Evolutionary conservation across 1,139 yeast species (phyloP).

Genomic region (Hemisphaericaspora xylofermentans): DNA sequence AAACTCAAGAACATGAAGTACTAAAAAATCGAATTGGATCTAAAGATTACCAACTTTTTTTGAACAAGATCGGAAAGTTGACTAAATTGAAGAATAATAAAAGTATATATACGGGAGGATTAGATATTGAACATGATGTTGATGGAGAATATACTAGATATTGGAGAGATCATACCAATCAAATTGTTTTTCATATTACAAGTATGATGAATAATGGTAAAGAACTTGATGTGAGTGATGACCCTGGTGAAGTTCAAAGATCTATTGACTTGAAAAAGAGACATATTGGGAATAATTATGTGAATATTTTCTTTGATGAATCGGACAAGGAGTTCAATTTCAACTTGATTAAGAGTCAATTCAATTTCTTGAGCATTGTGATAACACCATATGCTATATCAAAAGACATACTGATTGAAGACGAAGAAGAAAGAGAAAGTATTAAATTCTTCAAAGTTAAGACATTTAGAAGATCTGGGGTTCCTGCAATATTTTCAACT

Average conservation of each 20-base stretch:
- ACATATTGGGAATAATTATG: constrained; percentile 85
- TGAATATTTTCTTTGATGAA: constrained; percentile 78
- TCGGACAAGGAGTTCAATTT: constrained; percentile 65
- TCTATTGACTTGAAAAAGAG: constrained; percentile 60
- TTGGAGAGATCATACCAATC: constrained; percentile 72
- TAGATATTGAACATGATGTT: constrained; percentile 63
- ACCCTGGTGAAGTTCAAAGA: constrained; percentile 8
- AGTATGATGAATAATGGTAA: constrained; percentile 65
- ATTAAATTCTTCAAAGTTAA: constrained; percentile 55
- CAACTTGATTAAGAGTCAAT: constrained; percentile 72
- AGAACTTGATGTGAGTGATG: constrained; percentile 26
- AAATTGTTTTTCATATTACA: constrained; percentile 73
- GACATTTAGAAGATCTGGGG: constrained; percentile 62
- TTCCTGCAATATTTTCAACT: constrained; percentile 76
- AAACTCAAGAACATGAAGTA: constrained; percentile 61
- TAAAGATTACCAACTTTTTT: constrained; percentile 54
- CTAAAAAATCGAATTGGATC: constrained; percentile 69
- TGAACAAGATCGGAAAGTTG: constrained; percentile 57
- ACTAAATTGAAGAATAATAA: constrained; percentile 55
- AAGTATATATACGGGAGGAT: constrained; percentile 72
- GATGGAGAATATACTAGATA: constrained; percentile 79
- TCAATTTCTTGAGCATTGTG: constrained; percentile 78
- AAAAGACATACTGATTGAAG: constrained; percentile 7
- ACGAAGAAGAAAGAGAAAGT: constrained; percentile 7
- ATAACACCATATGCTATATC: constrained; percentile 58